Base-by-base conservation (phyloP, 2,329 filamentous ascomycete genomes). In the Paraphoma chrysanthemicola region DNA sequence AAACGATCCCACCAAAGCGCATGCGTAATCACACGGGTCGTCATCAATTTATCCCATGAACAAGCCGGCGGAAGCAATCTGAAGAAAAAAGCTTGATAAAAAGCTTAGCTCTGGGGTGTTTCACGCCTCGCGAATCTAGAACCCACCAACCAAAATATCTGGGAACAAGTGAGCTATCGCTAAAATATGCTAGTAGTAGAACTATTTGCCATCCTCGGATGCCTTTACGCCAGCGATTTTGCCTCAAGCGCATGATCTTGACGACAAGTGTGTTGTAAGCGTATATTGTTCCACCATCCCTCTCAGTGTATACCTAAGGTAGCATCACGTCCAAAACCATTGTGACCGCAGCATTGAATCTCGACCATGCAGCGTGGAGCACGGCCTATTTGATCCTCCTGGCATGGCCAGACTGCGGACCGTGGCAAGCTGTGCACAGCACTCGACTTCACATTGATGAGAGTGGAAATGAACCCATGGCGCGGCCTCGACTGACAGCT, bases 391-490 rank as follows among this genome's bases (percentile, higher is more conserved):
- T 36, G 33, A 36, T 10, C 33, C 33, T 36, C 9, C 33, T 7
- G 33, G 14, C 14, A 7, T 6, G 14, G 23, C 23, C 23, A 23
- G 23, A 23, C 5, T 23, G 23, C 23, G 5, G 23, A 23, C 23
- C 23, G 23, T 23, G 23, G 23, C 23, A 23, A 23, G 23, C 23
- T 7, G 9, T 7, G 33, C 39, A 16, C 8, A n/a, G 39, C n/a
- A n/a, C 16, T 23, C 39, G 39, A 42, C 29, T 48, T 14, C 5
- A 36, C 23, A 53, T 44, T 16, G 29, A 28, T 42, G 31, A 46
- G 46, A 42, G 58, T 57, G 59, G 47, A 54, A 51, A 60, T 60
- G 54, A 57, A 17, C 18, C 30, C 23, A 43, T 28, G 39, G 31
- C 14, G 33, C 33, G 10, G 38, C 29, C 11, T 39, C 6, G 33